Conservation (phyloP, 371 early-diverging fungal genomes). For the Lichtheimia corymbifera region DNA sequence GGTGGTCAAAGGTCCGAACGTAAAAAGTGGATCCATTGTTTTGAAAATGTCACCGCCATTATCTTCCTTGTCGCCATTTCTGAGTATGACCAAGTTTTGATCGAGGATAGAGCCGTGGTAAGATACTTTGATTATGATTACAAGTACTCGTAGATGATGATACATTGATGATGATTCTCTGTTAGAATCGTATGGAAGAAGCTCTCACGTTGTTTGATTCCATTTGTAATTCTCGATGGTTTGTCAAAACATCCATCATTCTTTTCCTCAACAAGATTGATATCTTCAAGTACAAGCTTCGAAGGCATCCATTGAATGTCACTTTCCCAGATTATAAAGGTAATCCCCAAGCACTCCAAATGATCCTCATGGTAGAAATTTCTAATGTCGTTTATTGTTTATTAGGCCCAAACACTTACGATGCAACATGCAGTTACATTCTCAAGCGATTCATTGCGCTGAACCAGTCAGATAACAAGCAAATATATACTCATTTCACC, state of each 20-base stretch:
- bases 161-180: constrained; percentile 2
- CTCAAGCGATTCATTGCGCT: constrained; percentile 44
- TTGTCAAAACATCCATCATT: constrained; percentile 91
- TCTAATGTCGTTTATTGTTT: too few relatives aligned
- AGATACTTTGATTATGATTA: constrained; percentile 35
- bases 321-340: constrained; percentile 76
- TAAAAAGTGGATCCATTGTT: constrained; percentile 96
- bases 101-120: constrained; percentile 93
- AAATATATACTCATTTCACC: constrained; percentile 56
- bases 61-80: constrained; percentile 93
- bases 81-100: constrained; percentile 95
- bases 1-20: constrained; percentile 93
- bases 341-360: neutral
- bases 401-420: constrained; percentile 32
- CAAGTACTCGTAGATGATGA: too few relatives aligned
- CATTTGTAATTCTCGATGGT: constrained; percentile 96
- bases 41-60: constrained; percentile 95
- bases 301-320: constrained; percentile 67
- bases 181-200: constrained; percentile 94
- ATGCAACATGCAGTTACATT: constrained; percentile 54
- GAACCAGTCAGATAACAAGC: constrained; percentile 45
- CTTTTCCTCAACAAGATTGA: constrained; percentile 98
- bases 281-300: constrained; percentile 89
- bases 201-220: constrained; percentile 96
- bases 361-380: too few relatives aligned